phyloP scores from a whole-genome alignment of 331 rosid species.

The Quercus lobata region DNA sequence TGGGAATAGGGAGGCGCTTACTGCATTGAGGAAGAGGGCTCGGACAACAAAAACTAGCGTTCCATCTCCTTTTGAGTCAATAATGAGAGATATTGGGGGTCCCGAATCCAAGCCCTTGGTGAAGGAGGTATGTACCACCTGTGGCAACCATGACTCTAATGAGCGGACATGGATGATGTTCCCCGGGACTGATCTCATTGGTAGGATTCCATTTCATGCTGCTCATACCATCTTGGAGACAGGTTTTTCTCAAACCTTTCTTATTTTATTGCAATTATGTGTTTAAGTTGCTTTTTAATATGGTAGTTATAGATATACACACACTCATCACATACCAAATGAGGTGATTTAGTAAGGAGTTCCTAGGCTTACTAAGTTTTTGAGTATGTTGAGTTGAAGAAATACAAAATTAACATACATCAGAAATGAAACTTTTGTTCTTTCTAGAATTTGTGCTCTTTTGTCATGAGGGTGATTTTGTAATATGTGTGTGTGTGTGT shows the following conservation, averaged over 20 bases:
- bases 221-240: constrained; percentile 75
- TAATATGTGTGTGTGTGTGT: background rate
- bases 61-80: constrained; percentile 75
- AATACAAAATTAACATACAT: background rate
- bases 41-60: constrained; percentile 78
- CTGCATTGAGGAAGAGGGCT: constrained; percentile 78
- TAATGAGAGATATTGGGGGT: constrained; percentile 73
- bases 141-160: constrained; percentile 71
- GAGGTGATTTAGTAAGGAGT: background rate
- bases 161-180: constrained; percentile 82
- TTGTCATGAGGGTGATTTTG: background rate
- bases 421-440: background rate
- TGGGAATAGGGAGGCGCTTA: constrained; percentile 85
- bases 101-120: constrained; percentile 61
- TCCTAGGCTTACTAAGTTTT: too few species aligned
- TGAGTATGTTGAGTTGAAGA: background rate
- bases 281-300: background rate
- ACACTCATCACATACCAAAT: background rate
- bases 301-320: background rate
- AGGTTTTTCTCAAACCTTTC: constrained; percentile 31
- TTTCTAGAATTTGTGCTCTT: background rate
- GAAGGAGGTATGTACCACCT: constrained; percentile 77
- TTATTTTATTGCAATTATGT: background rate
- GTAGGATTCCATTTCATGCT: constrained; percentile 85
- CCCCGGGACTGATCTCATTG: constrained; percentile 78